Percentiles rank a stretch among this genome's conserved stretches.
phyloP scores from a whole-genome alignment of 2,329 filamentous ascomycete genomes.

The Fusarium hostae region DNA sequence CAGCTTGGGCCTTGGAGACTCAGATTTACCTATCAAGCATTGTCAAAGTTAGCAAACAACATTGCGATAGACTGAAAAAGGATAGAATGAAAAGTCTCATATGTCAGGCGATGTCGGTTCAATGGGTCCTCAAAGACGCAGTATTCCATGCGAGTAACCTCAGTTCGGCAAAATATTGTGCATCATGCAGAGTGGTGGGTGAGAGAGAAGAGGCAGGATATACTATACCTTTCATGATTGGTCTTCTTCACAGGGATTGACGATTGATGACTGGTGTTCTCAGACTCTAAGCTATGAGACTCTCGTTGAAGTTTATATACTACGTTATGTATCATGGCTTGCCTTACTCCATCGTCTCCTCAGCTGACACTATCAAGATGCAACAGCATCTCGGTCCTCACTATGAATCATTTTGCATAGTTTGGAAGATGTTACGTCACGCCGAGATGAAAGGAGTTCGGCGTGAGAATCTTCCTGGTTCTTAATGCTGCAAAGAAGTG shows the following conservation, averaged over 20 bases:
- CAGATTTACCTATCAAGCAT: not conserved
- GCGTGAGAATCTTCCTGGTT: no score
- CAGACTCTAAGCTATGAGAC: not conserved
- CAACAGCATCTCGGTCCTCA: not conserved
- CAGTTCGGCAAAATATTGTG: constrained; percentile 30
- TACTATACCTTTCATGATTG: not conserved
- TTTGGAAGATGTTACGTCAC: not conserved
- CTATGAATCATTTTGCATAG: constrained; percentile 1
- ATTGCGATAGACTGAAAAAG: not conserved
- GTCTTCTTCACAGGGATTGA: fast-evolving
- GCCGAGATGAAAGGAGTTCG: not conserved
- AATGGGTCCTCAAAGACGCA: constrained; percentile 24
- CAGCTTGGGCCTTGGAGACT: not conserved
- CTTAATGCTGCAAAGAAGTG: not conserved
- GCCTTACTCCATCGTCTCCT: fast-evolving
- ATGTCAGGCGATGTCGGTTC: constrained; percentile 27
- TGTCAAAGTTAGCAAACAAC: not conserved
- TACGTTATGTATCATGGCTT: fast-evolving
- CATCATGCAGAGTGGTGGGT: not conserved
- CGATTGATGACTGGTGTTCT: no score
- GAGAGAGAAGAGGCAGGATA: fast-evolving
- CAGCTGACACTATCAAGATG: fast-evolving
- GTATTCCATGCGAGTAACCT: constrained; percentile 6
- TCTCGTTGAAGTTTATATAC: not conserved
- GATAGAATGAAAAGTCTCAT: not conserved